phyloP scores from a whole-genome alignment of 2,329 filamentous ascomycete species.

The Albophoma yamanashiensis region DNA sequence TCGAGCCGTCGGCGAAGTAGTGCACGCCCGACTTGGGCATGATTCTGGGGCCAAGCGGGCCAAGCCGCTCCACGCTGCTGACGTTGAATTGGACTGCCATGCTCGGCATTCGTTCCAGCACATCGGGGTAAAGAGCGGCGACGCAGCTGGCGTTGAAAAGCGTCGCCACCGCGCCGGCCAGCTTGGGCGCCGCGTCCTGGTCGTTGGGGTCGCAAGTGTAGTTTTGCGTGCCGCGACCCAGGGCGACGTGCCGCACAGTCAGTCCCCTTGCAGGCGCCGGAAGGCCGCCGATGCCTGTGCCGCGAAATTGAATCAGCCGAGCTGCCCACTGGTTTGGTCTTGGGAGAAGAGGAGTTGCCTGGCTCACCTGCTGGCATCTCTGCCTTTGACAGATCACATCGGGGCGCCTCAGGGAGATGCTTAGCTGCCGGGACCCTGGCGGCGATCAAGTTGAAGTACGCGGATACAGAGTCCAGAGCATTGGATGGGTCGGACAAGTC shows the following conservation, averaged over 20 bases:
- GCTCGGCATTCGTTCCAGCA: conserved; percentile 53
- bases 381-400: conserved; percentile 45
- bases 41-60: conserved; percentile 49
- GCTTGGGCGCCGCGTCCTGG: conserved; percentile 48
- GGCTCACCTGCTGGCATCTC: conserved; percentile 37
- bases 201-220: conserved; percentile 69
- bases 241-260: conserved; percentile 62
- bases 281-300: conserved; percentile 44
- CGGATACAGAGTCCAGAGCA: conserved; percentile 37
- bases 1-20: conserved; percentile 62
- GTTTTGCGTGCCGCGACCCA: conserved; percentile 87
- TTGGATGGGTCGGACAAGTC: conserved; percentile 24
- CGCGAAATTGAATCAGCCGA: neutral
- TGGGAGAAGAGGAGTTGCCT: neutral
- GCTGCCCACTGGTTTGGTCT: neutral
- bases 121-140: conserved; percentile 55
- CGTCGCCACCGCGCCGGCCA: conserved; percentile 65
- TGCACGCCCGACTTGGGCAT: conserved; percentile 64
- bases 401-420: conserved; percentile 26
- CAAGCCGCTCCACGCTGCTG: conserved; percentile 28
- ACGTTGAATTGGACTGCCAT: conserved; percentile 60
- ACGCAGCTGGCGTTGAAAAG: conserved; percentile 86
- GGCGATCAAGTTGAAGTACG: conserved; percentile 51
- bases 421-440: conserved; percentile 40
- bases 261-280: conserved; percentile 50